Evolutionary conservation across 164 flowering plant genomes (phyloP), one percentile per base, ranked within the genome.

Genomic region (Piper longum): DNA sequence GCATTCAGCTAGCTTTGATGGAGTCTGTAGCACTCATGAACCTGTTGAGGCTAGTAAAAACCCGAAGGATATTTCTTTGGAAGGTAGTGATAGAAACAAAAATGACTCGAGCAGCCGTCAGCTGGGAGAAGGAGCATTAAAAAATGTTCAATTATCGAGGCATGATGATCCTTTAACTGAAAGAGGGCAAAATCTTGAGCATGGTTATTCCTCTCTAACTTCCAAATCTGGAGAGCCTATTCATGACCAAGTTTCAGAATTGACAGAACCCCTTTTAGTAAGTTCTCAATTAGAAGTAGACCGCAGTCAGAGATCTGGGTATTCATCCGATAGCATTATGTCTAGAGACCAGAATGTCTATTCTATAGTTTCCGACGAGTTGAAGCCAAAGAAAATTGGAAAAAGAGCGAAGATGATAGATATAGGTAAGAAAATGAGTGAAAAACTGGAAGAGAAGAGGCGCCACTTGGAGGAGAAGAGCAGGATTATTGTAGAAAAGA

Each of bases 361-460:
- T 43, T 56, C 58, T 57, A 12, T 43, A n/a, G 42, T 43, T 12
- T 13, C 43, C 4, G 90, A 80, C 4, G 89, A 86, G 66, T 83
- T 60, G 7, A 85, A 66, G 73, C 74, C 74, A 41, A 88, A 78
- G 79, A 87, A 69, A 66, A 9, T 72, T 13, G 91, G 99, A 59
- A 80, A 83, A 66, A 83, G 74, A 75, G 93, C 85, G 16, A 81
- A 81, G 74, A 87, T 95, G 97, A 74, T 83, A 67, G 97, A 88
- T 67, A 64, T 91, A 62, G 83, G 95, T 61, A 91, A 86, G 83
- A 95, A 86, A 73, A 74, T 95, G 96, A 82, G 93, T 8, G 99
- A 90, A 70, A 93, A 88, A 73, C 69, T 93, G 4, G 98, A 86
- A 73, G 98, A 87, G 72, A 85, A 85, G 77, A 83, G 85, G 74